phyloP scores from a whole-genome alignment of 768 basidiomycete species.

The Rossbeevera mucosa region DNA sequence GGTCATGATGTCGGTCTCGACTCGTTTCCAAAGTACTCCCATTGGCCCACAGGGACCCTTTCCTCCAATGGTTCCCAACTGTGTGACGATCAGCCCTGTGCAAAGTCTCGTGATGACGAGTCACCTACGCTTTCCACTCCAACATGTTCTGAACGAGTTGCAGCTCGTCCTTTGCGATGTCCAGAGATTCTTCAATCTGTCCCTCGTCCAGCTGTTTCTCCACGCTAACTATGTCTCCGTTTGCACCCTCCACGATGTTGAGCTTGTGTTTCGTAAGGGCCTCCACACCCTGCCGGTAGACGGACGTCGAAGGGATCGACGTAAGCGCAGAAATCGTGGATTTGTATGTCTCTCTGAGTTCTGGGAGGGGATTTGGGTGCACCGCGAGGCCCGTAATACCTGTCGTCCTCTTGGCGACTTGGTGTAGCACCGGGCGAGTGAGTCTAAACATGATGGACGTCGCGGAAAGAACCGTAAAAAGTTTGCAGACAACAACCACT shows the following conservation, averaged over 20 bases:
- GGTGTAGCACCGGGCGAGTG: constrained; percentile 66
- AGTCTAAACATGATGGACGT: constrained; percentile 62
- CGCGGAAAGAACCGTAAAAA: constrained; percentile 10
- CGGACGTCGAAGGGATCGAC: constrained; percentile 72
- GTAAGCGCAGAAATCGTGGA: constrained; percentile 67
- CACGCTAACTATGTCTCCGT: constrained; percentile 58
- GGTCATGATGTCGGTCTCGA: constrained; percentile 37
- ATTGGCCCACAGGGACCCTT: constrained; percentile 76
- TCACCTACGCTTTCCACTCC: constrained; percentile 93
- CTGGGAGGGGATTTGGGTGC: constrained; percentile 81
- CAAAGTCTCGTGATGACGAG: not conserved
- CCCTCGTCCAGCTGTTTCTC: constrained; percentile 80
- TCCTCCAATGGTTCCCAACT: constrained; percentile 91
- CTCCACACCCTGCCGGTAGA: constrained; percentile 87
- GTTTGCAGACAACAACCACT: not conserved
- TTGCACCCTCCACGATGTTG: constrained; percentile 61
- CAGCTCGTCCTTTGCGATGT: constrained; percentile 80
- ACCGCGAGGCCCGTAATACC: constrained; percentile 82
- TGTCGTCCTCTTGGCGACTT: constrained; percentile 69
- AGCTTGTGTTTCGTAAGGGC: constrained; percentile 80
- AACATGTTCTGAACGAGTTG: constrained; percentile 73
- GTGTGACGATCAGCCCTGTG: constrained; percentile 6
- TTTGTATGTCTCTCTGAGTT: constrained; percentile 69
- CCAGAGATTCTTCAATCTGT: constrained; percentile 81
- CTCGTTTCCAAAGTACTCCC: constrained; percentile 73